These are phyloP conservation scores for Xylaria polymorpha DNA, from an alignment of 2,329 filamentous ascomycete genomes.

Conservation along the genomic window DNA sequence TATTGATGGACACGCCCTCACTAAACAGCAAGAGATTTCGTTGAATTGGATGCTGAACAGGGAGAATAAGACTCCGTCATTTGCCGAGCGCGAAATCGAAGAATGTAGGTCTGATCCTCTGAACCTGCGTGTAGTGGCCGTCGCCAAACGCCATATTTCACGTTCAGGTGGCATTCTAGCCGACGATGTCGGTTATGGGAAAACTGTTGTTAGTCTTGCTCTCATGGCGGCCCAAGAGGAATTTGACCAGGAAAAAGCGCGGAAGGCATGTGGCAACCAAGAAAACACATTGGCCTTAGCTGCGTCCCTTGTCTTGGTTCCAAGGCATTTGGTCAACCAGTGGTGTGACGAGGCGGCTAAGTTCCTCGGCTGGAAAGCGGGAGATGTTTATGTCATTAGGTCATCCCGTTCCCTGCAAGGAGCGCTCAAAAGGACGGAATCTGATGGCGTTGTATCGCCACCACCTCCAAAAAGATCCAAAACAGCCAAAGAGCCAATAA, in stretches of 20 bases:
- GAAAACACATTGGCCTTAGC: constrained; percentile 47
- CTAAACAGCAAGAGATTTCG: constrained; percentile 45
- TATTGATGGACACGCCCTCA: constrained; percentile 29
- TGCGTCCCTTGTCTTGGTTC: constrained; percentile 56
- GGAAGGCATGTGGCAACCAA: constrained; percentile 31
- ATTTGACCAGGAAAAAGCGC: constrained; percentile 42
- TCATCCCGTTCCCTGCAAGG: constrained; percentile 17
- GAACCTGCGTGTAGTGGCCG: constrained; percentile 51
- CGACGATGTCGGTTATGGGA: constrained; percentile 59
- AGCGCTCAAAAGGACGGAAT: constrained; percentile 17
- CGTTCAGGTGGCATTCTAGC: constrained; percentile 56
- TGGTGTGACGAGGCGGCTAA: constrained; percentile 52
- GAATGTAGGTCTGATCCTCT: constrained; percentile 52
- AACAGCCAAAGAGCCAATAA: neutral
- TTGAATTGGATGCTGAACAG: constrained; percentile 50
- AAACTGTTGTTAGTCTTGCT: constrained; percentile 57
- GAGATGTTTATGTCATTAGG: constrained; percentile 47
- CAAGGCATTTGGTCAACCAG: constrained; percentile 55
- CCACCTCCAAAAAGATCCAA: constrained; percentile 20
- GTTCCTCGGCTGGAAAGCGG: constrained; percentile 48
- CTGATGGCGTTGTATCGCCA: neutral
- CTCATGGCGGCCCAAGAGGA: constrained; percentile 49
- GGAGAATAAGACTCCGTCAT: constrained; percentile 43
- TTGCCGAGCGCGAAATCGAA: constrained; percentile 54
- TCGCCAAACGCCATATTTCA: constrained; percentile 45